Evolutionary conservation across 192 early-diverging fungal genomes (phyloP).

Genomic region (Phycomyces blakesleeanus): DNA sequence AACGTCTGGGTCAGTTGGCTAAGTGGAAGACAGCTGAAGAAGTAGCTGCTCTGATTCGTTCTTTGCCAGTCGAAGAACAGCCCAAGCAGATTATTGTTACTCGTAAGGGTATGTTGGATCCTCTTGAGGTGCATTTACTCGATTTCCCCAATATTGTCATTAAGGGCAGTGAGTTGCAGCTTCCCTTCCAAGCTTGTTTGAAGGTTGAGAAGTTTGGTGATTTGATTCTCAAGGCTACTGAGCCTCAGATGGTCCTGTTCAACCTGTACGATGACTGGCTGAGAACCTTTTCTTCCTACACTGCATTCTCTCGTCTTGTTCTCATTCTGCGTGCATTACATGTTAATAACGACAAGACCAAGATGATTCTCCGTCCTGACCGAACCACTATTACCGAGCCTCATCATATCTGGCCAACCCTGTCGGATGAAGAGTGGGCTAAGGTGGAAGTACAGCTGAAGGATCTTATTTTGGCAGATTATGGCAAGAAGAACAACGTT

Average conservation of each 20-base stretch:
- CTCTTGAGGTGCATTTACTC: slow-evolving; percentile 90
- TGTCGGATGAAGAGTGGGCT: slow-evolving; percentile 97
- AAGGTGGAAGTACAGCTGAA: slow-evolving; percentile 91
- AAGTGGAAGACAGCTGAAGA: slow-evolving; percentile 99
- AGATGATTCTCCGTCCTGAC: slow-evolving; percentile 94
- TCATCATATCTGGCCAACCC: slow-evolving; percentile 97
- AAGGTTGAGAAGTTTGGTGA: slow-evolving; percentile 99
- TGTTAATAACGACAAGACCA: slow-evolving; percentile 97
- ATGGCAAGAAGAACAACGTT: slow-evolving; percentile 99
- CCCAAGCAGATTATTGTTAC: slow-evolving; percentile 99
- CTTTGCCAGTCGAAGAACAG: slow-evolving; percentile 98
- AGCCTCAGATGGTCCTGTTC: slow-evolving; percentile 93
- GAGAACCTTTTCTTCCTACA: slow-evolving; percentile 90
- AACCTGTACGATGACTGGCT: slow-evolving; percentile 98
- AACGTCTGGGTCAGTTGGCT: slow-evolving; percentile 97
- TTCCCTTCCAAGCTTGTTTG: slow-evolving; percentile 96
- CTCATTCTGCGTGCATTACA: slow-evolving; percentile 95
- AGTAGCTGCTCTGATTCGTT: slow-evolving; percentile 98
- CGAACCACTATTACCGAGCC: slow-evolving; percentile 88
- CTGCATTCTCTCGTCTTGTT: slow-evolving; percentile 95
- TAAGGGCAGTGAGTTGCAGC: slow-evolving; percentile 94
- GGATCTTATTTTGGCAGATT: slow-evolving; percentile 96
- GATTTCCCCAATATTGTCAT: slow-evolving; percentile 99
- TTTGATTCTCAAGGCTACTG: slow-evolving; percentile 95
- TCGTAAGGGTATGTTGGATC: slow-evolving; percentile 99